Percentiles rank a stretch among this genome's conserved stretches.
phyloP scores from a whole-genome alignment of 148 eudicot genomes.

The Chenopodium formosanum region DNA sequence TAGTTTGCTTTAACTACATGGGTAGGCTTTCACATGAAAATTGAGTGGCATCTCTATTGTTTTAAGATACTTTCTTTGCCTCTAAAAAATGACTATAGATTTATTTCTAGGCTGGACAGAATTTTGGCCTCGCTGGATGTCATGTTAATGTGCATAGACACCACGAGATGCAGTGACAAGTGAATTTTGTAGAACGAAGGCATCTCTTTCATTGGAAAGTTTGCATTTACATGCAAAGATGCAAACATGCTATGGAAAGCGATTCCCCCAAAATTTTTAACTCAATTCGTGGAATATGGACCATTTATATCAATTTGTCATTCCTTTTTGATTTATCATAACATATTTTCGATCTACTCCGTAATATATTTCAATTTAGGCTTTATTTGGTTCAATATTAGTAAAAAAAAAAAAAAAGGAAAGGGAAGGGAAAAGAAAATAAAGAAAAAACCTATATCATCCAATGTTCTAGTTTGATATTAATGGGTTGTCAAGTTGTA shows the following conservation, averaged over 20 bases:
- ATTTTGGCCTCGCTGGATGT: neutral
- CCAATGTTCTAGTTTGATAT: too few species aligned
- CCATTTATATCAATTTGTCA: neutral
- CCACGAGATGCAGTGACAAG: neutral
- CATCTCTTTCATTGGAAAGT: conserved; percentile 8
- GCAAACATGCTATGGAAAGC: neutral
- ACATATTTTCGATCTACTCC: too few species aligned
- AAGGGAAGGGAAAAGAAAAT: too few species aligned
- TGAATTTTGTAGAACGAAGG: neutral
- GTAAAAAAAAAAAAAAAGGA: too few species aligned
- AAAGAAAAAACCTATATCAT: too few species aligned
- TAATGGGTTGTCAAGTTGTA: too few species aligned
- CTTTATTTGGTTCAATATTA: too few species aligned
- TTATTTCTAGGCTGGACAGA: conserved; percentile 3
- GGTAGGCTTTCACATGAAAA: neutral
- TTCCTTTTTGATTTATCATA: too few species aligned
- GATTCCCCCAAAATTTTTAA: neutral
- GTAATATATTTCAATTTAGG: too few species aligned
- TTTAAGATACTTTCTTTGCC: neutral
- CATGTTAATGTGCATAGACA: neutral
- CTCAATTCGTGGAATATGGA: neutral
- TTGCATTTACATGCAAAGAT: neutral
- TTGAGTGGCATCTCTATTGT: neutral
- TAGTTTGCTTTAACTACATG: too few species aligned
- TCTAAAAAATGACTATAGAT: neutral